phyloP scores from a whole-genome alignment of 169 alveolate species.

The Eimeria acervulina region DNA sequence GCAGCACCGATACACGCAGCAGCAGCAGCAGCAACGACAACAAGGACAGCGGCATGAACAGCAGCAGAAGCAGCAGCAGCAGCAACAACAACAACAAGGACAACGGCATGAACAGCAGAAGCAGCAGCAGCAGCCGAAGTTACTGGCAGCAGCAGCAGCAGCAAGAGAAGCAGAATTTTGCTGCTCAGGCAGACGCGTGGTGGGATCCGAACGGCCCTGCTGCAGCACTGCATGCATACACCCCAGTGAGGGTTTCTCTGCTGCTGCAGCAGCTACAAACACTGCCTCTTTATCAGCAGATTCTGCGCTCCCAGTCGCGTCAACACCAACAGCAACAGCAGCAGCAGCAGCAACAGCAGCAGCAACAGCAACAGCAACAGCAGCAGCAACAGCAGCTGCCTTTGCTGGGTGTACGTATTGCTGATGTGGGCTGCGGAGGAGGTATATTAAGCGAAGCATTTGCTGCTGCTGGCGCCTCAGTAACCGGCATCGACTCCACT shows the following conservation, averaged over 20 bases:
- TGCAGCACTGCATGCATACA: slow-evolving; percentile 73
- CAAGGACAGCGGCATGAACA: slow-evolving; percentile 5
- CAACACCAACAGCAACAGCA: not conserved
- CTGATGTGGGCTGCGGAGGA: slow-evolving; percentile 93
- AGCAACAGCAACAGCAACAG: not conserved
- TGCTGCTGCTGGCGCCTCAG: slow-evolving; percentile 83
- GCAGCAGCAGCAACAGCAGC: not conserved
- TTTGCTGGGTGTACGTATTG: slow-evolving; percentile 43
- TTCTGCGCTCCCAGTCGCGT: not conserved
- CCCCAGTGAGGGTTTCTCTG: slow-evolving; percentile 48
- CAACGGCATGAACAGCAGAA: too few relatives aligned
- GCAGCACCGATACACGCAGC: not conserved
- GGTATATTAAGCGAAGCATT: slow-evolving; percentile 89
- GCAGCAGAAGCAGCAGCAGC: slow-evolving; percentile 9
- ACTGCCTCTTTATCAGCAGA: slow-evolving; percentile 37
- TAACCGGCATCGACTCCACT: slow-evolving; percentile 18
- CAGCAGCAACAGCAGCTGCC: slow-evolving; percentile 41
- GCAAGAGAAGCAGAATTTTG: not conserved
- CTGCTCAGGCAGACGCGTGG: slow-evolving; percentile 52
- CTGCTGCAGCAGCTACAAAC: slow-evolving; percentile 55
- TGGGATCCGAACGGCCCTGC: slow-evolving; percentile 74
- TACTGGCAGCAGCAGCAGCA: too few relatives aligned
- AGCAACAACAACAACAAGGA: slow-evolving; percentile 6
- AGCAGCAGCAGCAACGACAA: not conserved
- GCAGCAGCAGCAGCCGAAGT: too few relatives aligned